These are phyloP conservation scores for Mycena leptocephala DNA, from an alignment of 768 basidiomycete species.

Conservation along the genomic window DNA sequence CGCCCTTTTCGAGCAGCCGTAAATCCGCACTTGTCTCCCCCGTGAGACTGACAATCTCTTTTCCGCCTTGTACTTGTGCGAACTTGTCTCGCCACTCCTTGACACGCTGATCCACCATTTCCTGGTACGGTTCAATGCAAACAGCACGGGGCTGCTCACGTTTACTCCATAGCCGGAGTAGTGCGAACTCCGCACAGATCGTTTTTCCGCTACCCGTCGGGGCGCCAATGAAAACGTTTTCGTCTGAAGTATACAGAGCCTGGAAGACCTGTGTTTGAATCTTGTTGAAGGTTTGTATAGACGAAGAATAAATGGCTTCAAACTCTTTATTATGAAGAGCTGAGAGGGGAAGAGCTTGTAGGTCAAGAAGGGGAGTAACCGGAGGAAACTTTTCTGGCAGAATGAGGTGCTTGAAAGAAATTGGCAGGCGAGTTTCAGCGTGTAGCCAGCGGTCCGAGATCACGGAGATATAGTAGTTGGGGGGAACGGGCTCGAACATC, in stretches of 20 bases:
- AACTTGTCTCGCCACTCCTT: conserved; percentile 94
- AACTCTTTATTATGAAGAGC: conserved; percentile 96
- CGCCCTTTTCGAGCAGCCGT: conserved; percentile 90
- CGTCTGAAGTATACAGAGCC: conserved; percentile 95
- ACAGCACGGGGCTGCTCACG: conserved; percentile 87
- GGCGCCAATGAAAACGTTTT: conserved; percentile 97
- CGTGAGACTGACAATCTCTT: conserved; percentile 94
- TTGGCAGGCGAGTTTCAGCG: conserved; percentile 93
- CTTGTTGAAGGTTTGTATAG: conserved; percentile 94
- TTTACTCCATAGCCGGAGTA: conserved; percentile 96
- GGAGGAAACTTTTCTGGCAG: conserved; percentile 97
- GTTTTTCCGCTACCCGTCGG: conserved; percentile 99
- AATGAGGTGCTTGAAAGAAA: conserved; percentile 98
- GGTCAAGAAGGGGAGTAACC: conserved; percentile 93
- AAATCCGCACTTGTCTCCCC: conserved; percentile 96
- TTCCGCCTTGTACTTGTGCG: conserved; percentile 86
- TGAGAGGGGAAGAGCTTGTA: conserved; percentile 91
- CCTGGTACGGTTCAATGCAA: conserved; percentile 97
- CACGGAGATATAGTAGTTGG: conserved; percentile 97
- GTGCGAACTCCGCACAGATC: conserved; percentile 96
- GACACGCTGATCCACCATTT: conserved; percentile 95
- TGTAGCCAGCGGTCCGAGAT: conserved; percentile 98
- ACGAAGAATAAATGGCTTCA: conserved; percentile 87
- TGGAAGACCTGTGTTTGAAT: conserved; percentile 99
- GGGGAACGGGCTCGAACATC: conserved; percentile 97